Evolutionary conservation across 306 rosid genomes (phyloP).

Genomic region (Dryas alaskensis): DNA sequence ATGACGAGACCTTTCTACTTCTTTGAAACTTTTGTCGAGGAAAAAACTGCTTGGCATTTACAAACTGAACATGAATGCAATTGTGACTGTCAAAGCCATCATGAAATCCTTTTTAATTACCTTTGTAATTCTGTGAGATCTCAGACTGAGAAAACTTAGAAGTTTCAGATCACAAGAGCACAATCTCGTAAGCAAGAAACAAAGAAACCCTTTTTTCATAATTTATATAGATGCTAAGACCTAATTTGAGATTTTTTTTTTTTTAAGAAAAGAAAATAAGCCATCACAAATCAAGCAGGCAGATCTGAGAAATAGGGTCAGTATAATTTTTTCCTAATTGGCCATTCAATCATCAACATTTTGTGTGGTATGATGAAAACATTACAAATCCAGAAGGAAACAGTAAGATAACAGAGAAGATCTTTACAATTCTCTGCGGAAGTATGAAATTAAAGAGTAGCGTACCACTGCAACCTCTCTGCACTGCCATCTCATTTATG

Average conservation of each 20-base stretch:
- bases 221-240: neutral
- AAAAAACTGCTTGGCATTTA: too few species aligned
- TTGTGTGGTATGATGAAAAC: slow-evolving; percentile 32
- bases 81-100: too few species aligned
- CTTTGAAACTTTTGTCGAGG: too few species aligned
- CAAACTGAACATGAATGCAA: too few species aligned
- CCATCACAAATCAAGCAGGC: neutral
- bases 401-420: slow-evolving; percentile 30
- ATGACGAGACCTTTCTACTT: too few species aligned
- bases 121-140: too few species aligned
- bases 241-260: too few species aligned
- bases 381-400: slow-evolving; percentile 33
- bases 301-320: neutral
- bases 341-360: neutral
- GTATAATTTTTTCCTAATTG: neutral
- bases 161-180: neutral
- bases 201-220: neutral
- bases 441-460: slow-evolving; percentile 20
- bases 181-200: neutral
- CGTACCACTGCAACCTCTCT: slow-evolving; percentile 15
- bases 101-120: too few species aligned
- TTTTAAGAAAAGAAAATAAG: too few species aligned
- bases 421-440: slow-evolving; percentile 41
- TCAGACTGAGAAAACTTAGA: neutral
- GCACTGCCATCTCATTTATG: slow-evolving; percentile 11